phyloP scores from a whole-genome alignment of 768 basidiomycete species.

The Dendrothele bispora region DNA sequence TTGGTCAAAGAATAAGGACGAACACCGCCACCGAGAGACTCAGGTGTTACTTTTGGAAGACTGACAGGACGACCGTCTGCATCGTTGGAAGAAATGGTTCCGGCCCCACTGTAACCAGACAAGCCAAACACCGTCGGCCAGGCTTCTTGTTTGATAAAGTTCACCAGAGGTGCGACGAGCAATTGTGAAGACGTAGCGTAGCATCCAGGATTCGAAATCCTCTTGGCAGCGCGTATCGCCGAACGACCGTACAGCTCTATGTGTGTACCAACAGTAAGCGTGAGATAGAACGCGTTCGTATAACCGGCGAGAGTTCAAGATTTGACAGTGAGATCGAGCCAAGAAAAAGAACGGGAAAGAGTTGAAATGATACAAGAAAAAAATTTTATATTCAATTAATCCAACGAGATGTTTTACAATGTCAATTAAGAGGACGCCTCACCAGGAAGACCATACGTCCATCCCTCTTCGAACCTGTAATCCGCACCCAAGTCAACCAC shows the following conservation, averaged over 20 bases:
- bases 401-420: slow-evolving; percentile 30
- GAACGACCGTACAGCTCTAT: slow-evolving; percentile 86
- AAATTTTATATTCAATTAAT: slow-evolving; percentile 24
- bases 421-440: slow-evolving; percentile 50
- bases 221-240: slow-evolving; percentile 64
- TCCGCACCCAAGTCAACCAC: slow-evolving; percentile 94
- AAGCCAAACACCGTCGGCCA: slow-evolving; percentile 88
- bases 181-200: slow-evolving; percentile 94
- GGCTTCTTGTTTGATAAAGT: slow-evolving; percentile 57
- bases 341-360: slow-evolving; percentile 5
- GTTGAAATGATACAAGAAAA: slow-evolving; percentile 13
- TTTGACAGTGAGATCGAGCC: too few species aligned
- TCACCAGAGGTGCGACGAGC: slow-evolving; percentile 85
- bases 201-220: slow-evolving; percentile 97
- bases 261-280: slow-evolving; percentile 10
- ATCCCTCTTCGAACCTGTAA: slow-evolving; percentile 90
- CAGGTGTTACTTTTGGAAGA: slow-evolving; percentile 78
- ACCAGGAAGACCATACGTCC: slow-evolving; percentile 99
- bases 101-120: slow-evolving; percentile 95
- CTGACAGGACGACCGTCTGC: slow-evolving; percentile 71
- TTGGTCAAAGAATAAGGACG: slow-evolving; percentile 90
- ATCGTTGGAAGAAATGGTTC: slow-evolving; percentile 74
- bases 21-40: slow-evolving; percentile 72
- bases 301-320: not conserved
- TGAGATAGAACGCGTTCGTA: not conserved